Percentiles rank a stretch among this genome's conserved stretches.
Evolutionary conservation across 768 basidiomycete species (phyloP).

Genomic region (Boletus speciosus): DNA sequence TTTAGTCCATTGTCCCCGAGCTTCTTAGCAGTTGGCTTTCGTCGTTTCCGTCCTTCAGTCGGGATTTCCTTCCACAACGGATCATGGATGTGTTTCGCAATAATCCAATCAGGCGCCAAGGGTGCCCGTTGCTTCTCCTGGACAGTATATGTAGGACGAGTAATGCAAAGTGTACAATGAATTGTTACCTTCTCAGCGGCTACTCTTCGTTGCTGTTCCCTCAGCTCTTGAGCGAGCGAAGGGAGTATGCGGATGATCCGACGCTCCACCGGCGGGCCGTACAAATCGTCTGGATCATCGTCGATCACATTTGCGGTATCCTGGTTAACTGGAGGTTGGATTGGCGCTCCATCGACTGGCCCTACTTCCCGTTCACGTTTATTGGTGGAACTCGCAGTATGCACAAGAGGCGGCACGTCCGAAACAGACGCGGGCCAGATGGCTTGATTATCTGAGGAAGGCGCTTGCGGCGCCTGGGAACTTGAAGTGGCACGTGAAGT

Average conservation of each 20-base stretch:
- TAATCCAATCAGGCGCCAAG: slow-evolving; percentile 26
- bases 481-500: not conserved
- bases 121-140: slow-evolving; percentile 14
- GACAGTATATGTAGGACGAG: not conserved
- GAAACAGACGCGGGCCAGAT: not conserved
- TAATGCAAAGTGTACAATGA: not conserved
- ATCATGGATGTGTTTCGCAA: slow-evolving; percentile 16
- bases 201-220: slow-evolving; percentile 18
- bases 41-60: slow-evolving; percentile 8
- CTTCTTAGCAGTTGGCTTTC: slow-evolving; percentile 13
- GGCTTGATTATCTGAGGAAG: not conserved
- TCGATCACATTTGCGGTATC: not conserved
- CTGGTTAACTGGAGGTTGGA: slow-evolving; percentile 1
- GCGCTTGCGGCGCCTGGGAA: not conserved
- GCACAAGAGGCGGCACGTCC: not conserved
- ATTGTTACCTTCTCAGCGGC: slow-evolving; percentile 15
- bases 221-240: slow-evolving; percentile 23
- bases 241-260: slow-evolving; percentile 26
- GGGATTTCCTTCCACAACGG: slow-evolving; percentile 13
- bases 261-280: slow-evolving; percentile 27
- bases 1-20: slow-evolving; percentile 13
- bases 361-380: not conserved
- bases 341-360: not conserved
- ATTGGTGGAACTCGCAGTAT: not conserved
- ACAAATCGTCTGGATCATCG: slow-evolving; percentile 27